Evolutionary conservation across 768 basidiomycete genomes (phyloP).

Genomic region (Kwoniella mangroviensis): DNA sequence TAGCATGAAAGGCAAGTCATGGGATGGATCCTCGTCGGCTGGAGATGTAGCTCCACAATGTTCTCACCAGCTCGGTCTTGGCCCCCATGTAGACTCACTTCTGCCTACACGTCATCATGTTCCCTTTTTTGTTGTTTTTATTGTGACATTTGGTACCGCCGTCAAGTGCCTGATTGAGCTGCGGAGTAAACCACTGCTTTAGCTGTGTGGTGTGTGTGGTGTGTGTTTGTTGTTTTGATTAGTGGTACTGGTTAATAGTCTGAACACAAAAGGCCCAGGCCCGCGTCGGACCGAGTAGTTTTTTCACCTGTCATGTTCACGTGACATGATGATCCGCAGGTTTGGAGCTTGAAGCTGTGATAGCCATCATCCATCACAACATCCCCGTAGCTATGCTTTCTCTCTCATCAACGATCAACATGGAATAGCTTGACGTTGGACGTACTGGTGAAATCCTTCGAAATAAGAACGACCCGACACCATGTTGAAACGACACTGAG

Average conservation of each 20-base stretch:
- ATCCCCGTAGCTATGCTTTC: neutral
- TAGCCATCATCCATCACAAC: neutral
- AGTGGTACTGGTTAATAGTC: neutral
- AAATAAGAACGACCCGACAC: neutral
- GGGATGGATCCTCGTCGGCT: no score
- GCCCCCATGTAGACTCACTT: neutral
- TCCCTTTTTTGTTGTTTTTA: neutral
- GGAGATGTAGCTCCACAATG: neutral
- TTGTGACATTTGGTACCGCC: neutral
- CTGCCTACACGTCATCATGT: neutral
- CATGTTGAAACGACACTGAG: neutral
- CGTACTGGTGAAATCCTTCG: no score
- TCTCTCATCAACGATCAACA: neutral
- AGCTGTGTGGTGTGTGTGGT: neutral
- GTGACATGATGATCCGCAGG: constrained; percentile 13
- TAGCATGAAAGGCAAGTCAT: no score
- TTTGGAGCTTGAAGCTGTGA: neutral
- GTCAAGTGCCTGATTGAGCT: constrained; percentile 6
- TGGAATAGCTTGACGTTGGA: neutral
- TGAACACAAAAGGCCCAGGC: constrained; percentile 4
- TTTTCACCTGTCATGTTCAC: neutral
- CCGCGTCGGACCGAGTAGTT: constrained; percentile 2
- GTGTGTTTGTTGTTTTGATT: neutral
- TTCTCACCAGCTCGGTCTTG: neutral
- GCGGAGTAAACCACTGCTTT: neutral